Base-by-base conservation (phyloP, 108 stramenopile species). In the Nitzschia palea region DNA sequence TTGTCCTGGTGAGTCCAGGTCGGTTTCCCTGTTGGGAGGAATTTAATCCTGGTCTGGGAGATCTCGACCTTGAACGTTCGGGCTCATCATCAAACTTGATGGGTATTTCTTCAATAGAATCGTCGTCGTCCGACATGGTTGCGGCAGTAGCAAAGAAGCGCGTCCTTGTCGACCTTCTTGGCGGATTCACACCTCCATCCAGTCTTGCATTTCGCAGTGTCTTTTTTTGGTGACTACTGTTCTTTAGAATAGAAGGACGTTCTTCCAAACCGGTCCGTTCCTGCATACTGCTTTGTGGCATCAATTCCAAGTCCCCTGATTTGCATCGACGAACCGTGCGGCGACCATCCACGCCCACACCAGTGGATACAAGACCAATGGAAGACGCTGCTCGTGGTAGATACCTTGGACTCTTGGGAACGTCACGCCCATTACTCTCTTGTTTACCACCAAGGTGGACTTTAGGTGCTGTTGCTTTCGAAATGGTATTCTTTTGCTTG, bases 41-140 rank as follows among this genome's bases (percentile, higher is more conserved):
- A 15, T 27, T 27, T 3, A 55, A n/a, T 29, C 54, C 30, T 4
- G 54, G 54, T 8, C 54, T 5, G 6, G 54, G 6, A 4, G 28
- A 14, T 26, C 12, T 26, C 27, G 28, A 12, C 17, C 12, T 55
- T 9, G 54, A 5, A 5, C 14, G 48, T 8, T 9, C 20, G 23
- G 54, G 54, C 5, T 26, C 23, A 55, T 55, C 54, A 29, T 55
- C 54, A 17, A 55, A 55, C 4, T 17, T n/a, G 31, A 55, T 55
- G 29, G 54, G 10, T 14, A 8, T 17, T 55, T 55, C 54, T 5
- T 55, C 54, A 31, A 55, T 55, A 50, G 48, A 50, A 55, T 55
- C 54, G 17, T 32, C 54, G 29, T 55, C 54, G 29, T 32, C 30
- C n/a, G n/a, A n/a, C n/a, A n/a, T n/a, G 31, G 4, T 4, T 4